Conservation (phyloP, 116 monocot genomes). For the Iris pallida region DNA sequence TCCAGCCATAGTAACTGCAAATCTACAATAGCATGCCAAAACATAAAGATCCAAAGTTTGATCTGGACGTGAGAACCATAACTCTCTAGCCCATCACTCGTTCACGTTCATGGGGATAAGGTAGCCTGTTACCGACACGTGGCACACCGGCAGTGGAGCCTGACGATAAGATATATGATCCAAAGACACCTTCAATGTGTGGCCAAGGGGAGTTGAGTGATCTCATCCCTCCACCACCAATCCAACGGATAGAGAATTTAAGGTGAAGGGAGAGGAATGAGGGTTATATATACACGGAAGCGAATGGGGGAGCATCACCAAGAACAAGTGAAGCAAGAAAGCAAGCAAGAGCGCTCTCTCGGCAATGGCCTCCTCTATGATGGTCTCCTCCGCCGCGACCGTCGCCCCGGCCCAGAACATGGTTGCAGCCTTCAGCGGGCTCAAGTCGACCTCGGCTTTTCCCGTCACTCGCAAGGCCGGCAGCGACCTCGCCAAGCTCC, state of each 20-base stretch:
- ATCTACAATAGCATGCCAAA: too few species aligned
- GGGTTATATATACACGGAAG: too few species aligned
- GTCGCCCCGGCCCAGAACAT: too few species aligned
- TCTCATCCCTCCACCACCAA: too few species aligned
- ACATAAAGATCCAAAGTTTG: too few species aligned
- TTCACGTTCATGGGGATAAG: not conserved
- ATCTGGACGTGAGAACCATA: not conserved
- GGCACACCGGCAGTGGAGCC: not conserved
- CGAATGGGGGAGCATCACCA: too few species aligned
- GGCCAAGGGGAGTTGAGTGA: too few species aligned
- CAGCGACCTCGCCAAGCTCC: constrained; percentile 36
- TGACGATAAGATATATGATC: not conserved
- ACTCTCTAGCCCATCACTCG: not conserved
- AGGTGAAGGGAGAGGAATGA: too few species aligned
- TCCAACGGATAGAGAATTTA: too few species aligned
- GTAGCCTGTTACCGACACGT: not conserved
- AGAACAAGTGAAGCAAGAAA: too few species aligned
- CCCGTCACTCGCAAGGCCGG: constrained; percentile 28
- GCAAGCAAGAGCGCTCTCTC: too few species aligned
- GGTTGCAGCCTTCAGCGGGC: not conserved
- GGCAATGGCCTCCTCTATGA: constrained; percentile 58
- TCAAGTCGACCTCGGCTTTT: constrained; percentile 21
- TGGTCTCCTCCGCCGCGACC: constrained; percentile 29
- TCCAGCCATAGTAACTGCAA: too few species aligned
- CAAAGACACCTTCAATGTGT: not conserved